Conservation (phyloP, 495 filamentous ascomycete genomes). For the Tuber magnatum region DNA sequence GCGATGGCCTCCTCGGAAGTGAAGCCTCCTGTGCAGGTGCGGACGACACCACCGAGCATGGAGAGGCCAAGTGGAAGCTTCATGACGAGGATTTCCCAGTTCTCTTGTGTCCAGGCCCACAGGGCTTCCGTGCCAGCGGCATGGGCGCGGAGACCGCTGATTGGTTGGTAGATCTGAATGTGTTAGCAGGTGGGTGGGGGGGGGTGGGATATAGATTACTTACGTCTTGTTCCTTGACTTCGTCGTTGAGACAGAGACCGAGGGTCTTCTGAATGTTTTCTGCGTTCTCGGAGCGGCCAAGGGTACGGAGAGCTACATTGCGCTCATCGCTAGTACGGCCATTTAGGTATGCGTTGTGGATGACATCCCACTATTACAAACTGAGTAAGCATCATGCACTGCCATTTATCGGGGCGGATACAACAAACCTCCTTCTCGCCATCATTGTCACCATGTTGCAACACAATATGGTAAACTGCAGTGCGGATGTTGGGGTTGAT, state of each 20-base stretch:
- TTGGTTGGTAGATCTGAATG: constrained; percentile 66
- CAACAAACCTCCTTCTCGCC: constrained; percentile 61
- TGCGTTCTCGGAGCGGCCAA: constrained; percentile 70
- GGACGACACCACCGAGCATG: constrained; percentile 80
- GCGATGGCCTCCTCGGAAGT: constrained; percentile 65
- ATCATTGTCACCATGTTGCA: constrained; percentile 54
- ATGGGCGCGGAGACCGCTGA: constrained; percentile 70
- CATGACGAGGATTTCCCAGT: constrained; percentile 75
- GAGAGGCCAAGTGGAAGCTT: constrained; percentile 71
- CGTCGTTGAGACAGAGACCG: constrained; percentile 61
- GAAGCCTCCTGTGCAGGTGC: constrained; percentile 76
- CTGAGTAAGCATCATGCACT: constrained; percentile 24
- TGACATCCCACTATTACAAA: constrained; percentile 57
- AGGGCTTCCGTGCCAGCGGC: constrained; percentile 69
- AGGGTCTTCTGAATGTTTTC: constrained; percentile 77
- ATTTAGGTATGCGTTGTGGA: constrained; percentile 74
- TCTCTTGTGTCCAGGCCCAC: constrained; percentile 73
- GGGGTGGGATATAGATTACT: not conserved
- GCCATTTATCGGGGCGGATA: constrained; percentile 10
- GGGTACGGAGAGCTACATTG: constrained; percentile 82
- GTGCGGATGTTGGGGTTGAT: constrained; percentile 67
- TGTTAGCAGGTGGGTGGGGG: constrained; percentile 6
- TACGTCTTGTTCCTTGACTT: constrained; percentile 86
- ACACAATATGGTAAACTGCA: constrained; percentile 62
- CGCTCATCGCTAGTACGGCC: constrained; percentile 88